Percentiles rank a stretch among this genome's conserved stretches.
Conservation (phyloP, 1,284 basidiomycete species). For the Cystobasidium pallidum region DNA sequence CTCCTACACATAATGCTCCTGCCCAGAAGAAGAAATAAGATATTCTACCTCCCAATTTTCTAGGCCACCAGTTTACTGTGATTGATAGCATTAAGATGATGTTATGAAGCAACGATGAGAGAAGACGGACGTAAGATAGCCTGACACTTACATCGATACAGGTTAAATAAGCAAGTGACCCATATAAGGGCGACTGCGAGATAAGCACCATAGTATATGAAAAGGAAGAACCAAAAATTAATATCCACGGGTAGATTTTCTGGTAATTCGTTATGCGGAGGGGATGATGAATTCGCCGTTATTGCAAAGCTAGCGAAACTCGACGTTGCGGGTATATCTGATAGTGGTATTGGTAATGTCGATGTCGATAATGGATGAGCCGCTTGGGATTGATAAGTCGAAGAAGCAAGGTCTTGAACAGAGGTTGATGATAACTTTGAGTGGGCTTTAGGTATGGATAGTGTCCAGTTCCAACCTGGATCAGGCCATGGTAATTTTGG, state of each 20-base stretch:
- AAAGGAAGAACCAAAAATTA: slow-evolving; percentile 62
- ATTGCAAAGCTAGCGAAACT: neutral
- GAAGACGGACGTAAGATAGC: neutral
- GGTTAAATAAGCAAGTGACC: slow-evolving; percentile 63
- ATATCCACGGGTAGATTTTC: slow-evolving; percentile 57
- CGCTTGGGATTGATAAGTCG: too few species aligned
- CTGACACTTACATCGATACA: slow-evolving; percentile 53
- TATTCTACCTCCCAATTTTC: slow-evolving; percentile 60
- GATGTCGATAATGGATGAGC: too few species aligned
- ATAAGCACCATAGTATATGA: slow-evolving; percentile 56
- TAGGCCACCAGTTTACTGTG: slow-evolving; percentile 59
- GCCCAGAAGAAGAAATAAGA: slow-evolving; percentile 62
- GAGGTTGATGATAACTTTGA: neutral
- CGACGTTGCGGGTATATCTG: too few species aligned
- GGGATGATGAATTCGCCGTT: slow-evolving; percentile 19
- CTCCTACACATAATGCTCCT: slow-evolving; percentile 59
- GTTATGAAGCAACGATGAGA: neutral
- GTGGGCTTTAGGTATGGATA: neutral
- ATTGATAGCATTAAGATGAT: neutral
- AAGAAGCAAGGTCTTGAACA: too few species aligned
- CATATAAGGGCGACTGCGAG: slow-evolving; percentile 61
- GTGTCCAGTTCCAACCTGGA: slow-evolving; percentile 43
- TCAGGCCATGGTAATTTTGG: slow-evolving; percentile 53
- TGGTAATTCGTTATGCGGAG: slow-evolving; percentile 9
- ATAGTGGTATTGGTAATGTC: too few species aligned